Percentiles rank a stretch among this genome's conserved stretches.
These are phyloP conservation scores for Chlamydomonas sp. DNA, from an alignment of 139 green algal species.

Conservation along the genomic window DNA sequence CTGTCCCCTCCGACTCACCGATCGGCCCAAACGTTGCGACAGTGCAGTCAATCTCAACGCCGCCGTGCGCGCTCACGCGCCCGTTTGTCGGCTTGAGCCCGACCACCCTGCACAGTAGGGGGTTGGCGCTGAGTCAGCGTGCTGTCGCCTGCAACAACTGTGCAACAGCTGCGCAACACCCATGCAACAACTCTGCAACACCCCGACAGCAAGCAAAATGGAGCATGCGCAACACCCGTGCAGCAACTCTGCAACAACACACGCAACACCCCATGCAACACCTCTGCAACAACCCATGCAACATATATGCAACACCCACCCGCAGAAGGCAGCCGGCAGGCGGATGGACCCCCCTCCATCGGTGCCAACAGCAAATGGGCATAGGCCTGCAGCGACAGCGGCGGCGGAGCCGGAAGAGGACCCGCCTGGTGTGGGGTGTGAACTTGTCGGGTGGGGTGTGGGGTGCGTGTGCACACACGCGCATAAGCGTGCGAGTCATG, in stretches of 20 bases:
- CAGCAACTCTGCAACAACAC: too few relatives aligned
- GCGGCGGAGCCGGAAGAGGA: slow-evolving; percentile 58
- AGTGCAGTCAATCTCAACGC: slow-evolving; percentile 26
- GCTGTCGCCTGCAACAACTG: too few relatives aligned
- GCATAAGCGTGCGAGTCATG: too few relatives aligned
- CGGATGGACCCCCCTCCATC: slow-evolving; percentile 77
- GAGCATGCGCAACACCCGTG: too few relatives aligned
- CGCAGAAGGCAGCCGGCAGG: slow-evolving; percentile 73
- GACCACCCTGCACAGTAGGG: slow-evolving; percentile 30
- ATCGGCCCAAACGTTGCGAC: slow-evolving; percentile 42
- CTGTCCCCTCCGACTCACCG: too few relatives aligned
- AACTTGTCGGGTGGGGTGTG: too few relatives aligned
- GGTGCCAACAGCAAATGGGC: slow-evolving; percentile 63
- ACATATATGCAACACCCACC: slow-evolving; percentile 20
- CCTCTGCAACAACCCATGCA: not conserved
- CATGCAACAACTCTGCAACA: too few relatives aligned
- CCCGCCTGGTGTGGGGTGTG: too few relatives aligned
- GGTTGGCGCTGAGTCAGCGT: too few relatives aligned
- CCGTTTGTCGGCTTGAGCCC: slow-evolving; percentile 70
- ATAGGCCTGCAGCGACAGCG: slow-evolving; percentile 61
- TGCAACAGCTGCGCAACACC: too few relatives aligned
- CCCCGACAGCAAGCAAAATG: too few relatives aligned
- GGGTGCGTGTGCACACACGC: too few relatives aligned
- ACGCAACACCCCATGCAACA: not conserved
- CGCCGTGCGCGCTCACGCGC: slow-evolving; percentile 22